Evolutionary conservation across 2,329 filamentous ascomycete genomes (phyloP).

Genomic region (Colletotrichum spaethianum): DNA sequence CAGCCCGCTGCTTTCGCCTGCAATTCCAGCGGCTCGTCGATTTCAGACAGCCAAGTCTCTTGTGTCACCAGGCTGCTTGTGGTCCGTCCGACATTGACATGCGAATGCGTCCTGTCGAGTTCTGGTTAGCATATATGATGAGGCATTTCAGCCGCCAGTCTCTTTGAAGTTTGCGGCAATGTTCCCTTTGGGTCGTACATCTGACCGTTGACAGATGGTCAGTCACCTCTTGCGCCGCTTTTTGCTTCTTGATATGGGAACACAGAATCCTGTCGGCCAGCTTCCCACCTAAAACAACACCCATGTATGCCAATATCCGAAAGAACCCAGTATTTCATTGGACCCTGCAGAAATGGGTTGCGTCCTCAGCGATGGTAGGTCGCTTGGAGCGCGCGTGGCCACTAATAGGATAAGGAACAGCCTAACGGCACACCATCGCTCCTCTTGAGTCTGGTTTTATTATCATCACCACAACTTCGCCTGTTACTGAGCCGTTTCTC

Average conservation of each 20-base stretch:
- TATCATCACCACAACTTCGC: not conserved
- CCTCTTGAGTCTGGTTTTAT: not conserved
- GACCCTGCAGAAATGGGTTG: not conserved
- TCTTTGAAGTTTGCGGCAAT: not conserved
- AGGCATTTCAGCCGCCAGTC: not conserved
- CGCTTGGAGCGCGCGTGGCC: no score
- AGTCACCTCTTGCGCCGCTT: not conserved
- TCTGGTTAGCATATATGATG: not conserved
- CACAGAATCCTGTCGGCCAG: not conserved
- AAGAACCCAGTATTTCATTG: not conserved
- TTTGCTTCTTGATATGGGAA: no score
- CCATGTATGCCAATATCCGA: not conserved
- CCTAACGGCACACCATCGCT: not conserved
- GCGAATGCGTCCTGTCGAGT: not conserved
- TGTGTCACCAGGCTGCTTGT: not conserved
- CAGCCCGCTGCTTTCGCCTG: conserved; percentile 15
- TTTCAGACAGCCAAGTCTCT: conserved; percentile 6
- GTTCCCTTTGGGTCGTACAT: not conserved
- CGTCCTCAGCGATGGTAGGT: not conserved
- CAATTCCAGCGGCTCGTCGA: not conserved
- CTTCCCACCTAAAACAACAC: not conserved
- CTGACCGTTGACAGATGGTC: not conserved
- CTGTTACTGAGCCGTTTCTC: not conserved
- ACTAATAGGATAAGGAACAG: not conserved
- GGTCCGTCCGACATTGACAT: not conserved